Base-by-base conservation (phyloP, 345 rosid genomes). In the Carallia pectinifolia region DNA sequence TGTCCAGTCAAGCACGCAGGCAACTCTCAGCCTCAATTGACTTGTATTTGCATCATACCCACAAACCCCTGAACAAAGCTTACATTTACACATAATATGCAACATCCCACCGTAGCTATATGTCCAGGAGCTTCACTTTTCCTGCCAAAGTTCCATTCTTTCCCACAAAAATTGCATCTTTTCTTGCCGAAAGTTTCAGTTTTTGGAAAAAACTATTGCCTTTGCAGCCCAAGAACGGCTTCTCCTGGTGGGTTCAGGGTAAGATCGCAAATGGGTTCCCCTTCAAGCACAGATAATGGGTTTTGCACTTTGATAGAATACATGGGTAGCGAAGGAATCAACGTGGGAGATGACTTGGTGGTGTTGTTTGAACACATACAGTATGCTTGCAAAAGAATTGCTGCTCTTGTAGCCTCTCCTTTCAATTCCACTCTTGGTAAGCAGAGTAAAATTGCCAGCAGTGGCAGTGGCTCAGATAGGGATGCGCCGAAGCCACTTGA, bases 401-500 rank as follows among this genome's bases (percentile, higher is more conserved):
- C 94, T 48, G 89, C 91, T 71, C 89, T 93, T 53, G 89, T 91
- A 33, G 94, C 97, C 44, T 93, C 98, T 67, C 98, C 98, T 73
- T 93, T 75, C 77, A 87, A 87, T 75, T 85, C 91, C 58, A 83
- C 81, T 71, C 86, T 91, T 6, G 80, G 87, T 33, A 83, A 87
- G 62, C 88, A 80, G 53, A 55, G 60, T 52, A 67, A 66, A 68
- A 62, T 79, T 34, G 67, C 70, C 67, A 79, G 59, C 31, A 62
- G 61, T 9, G 82, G 70, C 33, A 81, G 61, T 68, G 88, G 76
- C 7, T 80, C 86, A 4, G 91, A 77, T 60, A 85, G 97, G 77
- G 97, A 91, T 72, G 86, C 86, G 1, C 94, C 97, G 53, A 93
- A 89, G 80, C 97, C 98, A 7, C 89, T 93, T 13, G 98, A 89